Percentiles rank a stretch among this genome's conserved stretches.
These are phyloP conservation scores for Spirogloea muscicola DNA, from an alignment of 139 green algal genomes.

Conservation along the genomic window DNA sequence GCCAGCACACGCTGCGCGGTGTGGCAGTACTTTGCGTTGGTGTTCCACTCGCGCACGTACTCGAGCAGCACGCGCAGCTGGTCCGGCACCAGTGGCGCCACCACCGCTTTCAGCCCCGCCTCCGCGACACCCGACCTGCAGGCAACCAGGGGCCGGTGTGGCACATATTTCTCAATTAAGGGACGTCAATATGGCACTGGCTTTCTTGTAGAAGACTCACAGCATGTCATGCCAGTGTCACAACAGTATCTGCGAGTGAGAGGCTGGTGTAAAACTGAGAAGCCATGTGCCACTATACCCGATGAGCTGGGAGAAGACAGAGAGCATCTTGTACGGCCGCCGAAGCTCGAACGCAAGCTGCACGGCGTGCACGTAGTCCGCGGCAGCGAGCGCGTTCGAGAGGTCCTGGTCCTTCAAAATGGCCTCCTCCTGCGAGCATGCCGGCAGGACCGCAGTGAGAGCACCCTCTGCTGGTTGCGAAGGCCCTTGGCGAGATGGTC, in stretches of 20 bases:
- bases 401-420: constrained; percentile 73
- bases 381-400: constrained; percentile 71
- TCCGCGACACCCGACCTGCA: constrained; percentile 13
- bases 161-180: too few species aligned
- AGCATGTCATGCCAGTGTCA: too few species aligned
- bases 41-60: constrained; percentile 88
- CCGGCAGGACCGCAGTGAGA: too few species aligned
- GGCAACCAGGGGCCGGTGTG: too few species aligned
- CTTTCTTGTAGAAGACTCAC: too few species aligned
- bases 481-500: too few species aligned
- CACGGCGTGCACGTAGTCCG: constrained; percentile 66
- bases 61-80: constrained; percentile 45
- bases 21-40: constrained; percentile 73
- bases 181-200: too few species aligned
- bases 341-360: constrained; percentile 76
- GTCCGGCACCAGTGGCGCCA: constrained; percentile 10
- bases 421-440: constrained; percentile 32
- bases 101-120: constrained; percentile 1
- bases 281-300: too few species aligned
- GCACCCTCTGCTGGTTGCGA: too few species aligned
- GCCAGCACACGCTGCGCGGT: constrained; percentile 67
- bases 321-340: constrained; percentile 72
- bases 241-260: too few species aligned
- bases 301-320: constrained; percentile 13
- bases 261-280: too few species aligned